Conservation (phyloP, 345 rosid genomes). For the Eucalyptus cloeziana region DNA sequence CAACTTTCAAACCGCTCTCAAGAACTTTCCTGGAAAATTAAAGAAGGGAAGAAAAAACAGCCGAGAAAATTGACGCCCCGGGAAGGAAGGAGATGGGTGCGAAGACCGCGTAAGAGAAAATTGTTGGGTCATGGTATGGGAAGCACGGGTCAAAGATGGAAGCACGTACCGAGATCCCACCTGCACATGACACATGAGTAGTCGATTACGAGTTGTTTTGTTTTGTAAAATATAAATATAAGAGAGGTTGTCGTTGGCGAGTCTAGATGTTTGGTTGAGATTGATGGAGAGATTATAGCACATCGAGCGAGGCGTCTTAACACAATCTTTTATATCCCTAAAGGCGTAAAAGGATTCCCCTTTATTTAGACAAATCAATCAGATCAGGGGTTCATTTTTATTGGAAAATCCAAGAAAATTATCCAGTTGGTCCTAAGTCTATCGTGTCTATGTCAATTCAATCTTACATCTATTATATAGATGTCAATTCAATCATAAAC, state of each 20-base stretch:
- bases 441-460: too few relatives aligned
- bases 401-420: not conserved
- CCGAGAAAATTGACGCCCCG: not conserved
- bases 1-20: not conserved
- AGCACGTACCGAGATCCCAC: not conserved
- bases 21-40: not conserved
- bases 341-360: not conserved
- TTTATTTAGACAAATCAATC: not conserved
- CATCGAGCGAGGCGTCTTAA: not conserved
- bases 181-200: not conserved
- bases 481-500: not conserved
- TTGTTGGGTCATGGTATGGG: not conserved
- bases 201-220: not conserved
- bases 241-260: not conserved
- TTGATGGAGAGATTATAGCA: not conserved
- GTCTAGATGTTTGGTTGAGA: not conserved
- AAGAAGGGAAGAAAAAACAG: not conserved
- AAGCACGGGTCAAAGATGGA: not conserved
- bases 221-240: not conserved
- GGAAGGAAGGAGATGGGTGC: not conserved
- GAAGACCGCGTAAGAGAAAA: not conserved
- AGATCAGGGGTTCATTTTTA: not conserved
- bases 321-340: not conserved
- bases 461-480: rapidly evolving
- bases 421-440: too few relatives aligned